Evolutionary conservation across 345 rosid genomes (phyloP), one percentile per base, ranked within the genome.

Genomic region (Citrus sinensis): DNA sequence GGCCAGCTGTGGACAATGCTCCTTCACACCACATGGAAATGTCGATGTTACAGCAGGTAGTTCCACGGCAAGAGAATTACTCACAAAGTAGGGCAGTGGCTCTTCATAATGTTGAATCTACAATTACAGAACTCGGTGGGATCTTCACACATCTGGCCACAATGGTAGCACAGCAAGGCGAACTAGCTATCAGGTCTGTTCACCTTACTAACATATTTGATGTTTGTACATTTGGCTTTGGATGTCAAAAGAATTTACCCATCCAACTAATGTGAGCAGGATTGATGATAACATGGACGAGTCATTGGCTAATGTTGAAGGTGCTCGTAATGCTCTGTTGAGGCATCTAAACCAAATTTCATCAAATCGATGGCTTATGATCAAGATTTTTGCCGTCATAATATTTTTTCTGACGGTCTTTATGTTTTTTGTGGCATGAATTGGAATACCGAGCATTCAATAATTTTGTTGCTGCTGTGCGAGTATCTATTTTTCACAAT

Each of bases 261-360:
- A n/a, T 74, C 20, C 55, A 42, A 7, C 78, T 76, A 76, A 78
- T 67, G 66, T 80, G 76, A 71, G 74, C 97, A 92, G 97, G 91
- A 95, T 93, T 46, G 98, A 92, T 62, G 98, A 95, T 82, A 94
- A 92, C 83, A 93, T 93, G 95, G 98, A 92, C 9, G 97, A 92
- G 85, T 93, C 99, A 42, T 80, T 95, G 86, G 87, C 80, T 65
- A 95, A 95, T 29, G 96, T 95, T 63, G 97, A 93, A 81, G 92
- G 90, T 80, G 98, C 98, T 72, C 94, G 87, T 22, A 87, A 82
- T 67, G 82, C 98, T 81, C 85, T 93, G 25, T 81, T 93, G 81
- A 91, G 88, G 82, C 89, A 92, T 83, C 92, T 95, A 78, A 92
- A 85, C 80, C 87, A 85, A 82, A 92, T 88, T 80, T 92, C 99